Evolutionary conservation across 2,329 filamentous ascomycete genomes (phyloP), one percentile per base, ranked within the genome.

Genomic region (Hypoxylon sp.): DNA sequence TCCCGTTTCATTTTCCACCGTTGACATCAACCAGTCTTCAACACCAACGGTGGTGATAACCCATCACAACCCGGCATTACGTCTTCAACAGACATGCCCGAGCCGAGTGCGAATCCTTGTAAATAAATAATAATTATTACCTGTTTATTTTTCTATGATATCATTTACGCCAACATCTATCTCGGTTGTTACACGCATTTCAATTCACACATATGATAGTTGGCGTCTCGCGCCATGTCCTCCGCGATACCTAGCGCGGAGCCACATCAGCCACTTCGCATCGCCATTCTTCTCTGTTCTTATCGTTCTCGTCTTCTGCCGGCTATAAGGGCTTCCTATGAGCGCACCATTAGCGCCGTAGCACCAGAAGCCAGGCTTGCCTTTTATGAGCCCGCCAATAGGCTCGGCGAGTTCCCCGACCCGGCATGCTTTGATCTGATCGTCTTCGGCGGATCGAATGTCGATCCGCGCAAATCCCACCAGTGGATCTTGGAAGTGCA

Each of bases 401-500:
- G 61, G 23, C 20, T 26, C 35, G 42, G 46, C 42, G 34, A 48
- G 9, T 69, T 72, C 27, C 73, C 75, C 1, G 65, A 75, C 42
- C 70, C 71, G 11, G 58, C 58, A 3, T 57, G 61, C 15, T 77
- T 74, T 56, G 71, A 77, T 55, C 63, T 77, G 32, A 72, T 78
- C 44, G 68, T 76, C 36, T 51, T 77, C 7, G 74, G 72, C 50
- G 74, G 75, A 38, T 68, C 71, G 16, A 76, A 74, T 31, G 71
- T 71, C 32, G 73, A 78, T 56, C 70, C 73, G 7, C 69, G 70
- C 44, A 70, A 68, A 42, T 63, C 55, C 2, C 66, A 71, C 37
- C 57, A 58, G n/a, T 77, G 75, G 73, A 72, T 77, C 12, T 55
- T 73, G 26, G 68, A 71, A 26, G 66, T 76, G 5, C 69, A 76